Base-by-base conservation (phyloP, 768 basidiomycete genomes). In the Cystofilobasidium capitatum region DNA sequence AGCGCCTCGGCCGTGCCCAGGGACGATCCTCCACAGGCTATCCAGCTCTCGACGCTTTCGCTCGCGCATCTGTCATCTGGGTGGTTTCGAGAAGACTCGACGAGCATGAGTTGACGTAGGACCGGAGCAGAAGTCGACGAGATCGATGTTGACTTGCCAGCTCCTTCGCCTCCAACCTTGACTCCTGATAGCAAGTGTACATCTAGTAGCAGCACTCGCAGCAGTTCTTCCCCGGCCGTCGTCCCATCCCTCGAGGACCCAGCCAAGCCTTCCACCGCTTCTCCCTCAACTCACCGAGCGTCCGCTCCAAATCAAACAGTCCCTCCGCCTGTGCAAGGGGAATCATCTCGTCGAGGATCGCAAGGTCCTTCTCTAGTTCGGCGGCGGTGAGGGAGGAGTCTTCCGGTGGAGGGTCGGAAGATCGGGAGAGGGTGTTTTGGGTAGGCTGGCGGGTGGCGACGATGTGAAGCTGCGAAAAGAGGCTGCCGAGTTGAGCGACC, bases 271-370 rank as follows among this genome's bases (percentile, higher is more conserved):
- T 4, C n/a, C 44, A 10, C 22, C 39, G 29, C 59, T 17, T 26
- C 13, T 24, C 49, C 51, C 14, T 9, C 24, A 60, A 4, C 33
- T 49, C 47, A 26, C 20, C 13, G 22, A 68, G 36, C 37, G 36
- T 63, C 22, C 61, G 47, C 39, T 54, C 66, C 39, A 68, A 26
- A 45, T 68, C 59, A 36, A 51, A 57, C 20, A 68, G 36, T 8
- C 45, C 42, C 35, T 68, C 66, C 8, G 29, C 40, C 20, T 12
- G 13, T 7, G 66, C 66, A n/a, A 68, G 24, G 5, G 26, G 39
- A 9, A 58, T 20, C 66, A 68, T 68, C 42, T 58, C 35, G 16
- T 62, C 55, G 9, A 68, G 3, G 12, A 58, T 14, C 6, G 9
- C 33, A 2, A 62, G 26, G 26, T 68, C 61, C 20, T 22, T 4